Evolutionary conservation across 2,329 filamentous ascomycete genomes (phyloP).

Genomic region (Sodiomyces alkalinus): DNA sequence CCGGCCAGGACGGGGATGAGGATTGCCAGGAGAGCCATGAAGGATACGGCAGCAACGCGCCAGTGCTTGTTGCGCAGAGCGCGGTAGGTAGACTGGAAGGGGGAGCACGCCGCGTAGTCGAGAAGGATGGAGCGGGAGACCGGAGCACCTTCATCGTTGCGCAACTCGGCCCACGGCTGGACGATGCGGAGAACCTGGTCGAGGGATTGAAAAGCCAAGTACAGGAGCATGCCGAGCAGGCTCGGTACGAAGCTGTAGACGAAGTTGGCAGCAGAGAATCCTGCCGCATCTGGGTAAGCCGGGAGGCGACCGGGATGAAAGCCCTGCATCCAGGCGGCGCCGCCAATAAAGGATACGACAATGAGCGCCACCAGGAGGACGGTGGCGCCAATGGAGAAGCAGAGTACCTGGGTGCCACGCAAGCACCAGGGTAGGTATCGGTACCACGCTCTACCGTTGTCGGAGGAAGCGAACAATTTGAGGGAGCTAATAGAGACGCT

Average conservation of each 20-base stretch:
- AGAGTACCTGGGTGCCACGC: constrained; percentile 46
- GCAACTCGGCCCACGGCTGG: constrained; percentile 53
- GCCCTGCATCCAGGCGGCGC: constrained; percentile 48
- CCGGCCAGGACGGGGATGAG: constrained; percentile 53
- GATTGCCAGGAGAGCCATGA: constrained; percentile 42
- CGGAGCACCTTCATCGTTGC: constrained; percentile 37
- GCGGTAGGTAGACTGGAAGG: constrained; percentile 41
- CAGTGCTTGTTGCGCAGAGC: constrained; percentile 48
- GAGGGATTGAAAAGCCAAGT: constrained; percentile 50
- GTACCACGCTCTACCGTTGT: constrained; percentile 31
- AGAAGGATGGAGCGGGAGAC: constrained; percentile 51
- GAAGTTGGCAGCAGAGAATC: constrained; percentile 80
- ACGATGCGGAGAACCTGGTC: constrained; percentile 52
- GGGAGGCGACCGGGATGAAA: constrained; percentile 57
- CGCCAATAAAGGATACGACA: constrained; percentile 62
- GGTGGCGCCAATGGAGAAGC: constrained; percentile 45
- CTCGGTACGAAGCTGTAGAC: constrained; percentile 66
- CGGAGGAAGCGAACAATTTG: constrained; percentile 25
- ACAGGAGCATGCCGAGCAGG: constrained; percentile 49
- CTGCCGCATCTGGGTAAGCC: constrained; percentile 35
- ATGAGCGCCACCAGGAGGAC: constrained; percentile 56
- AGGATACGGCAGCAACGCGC: constrained; percentile 45
- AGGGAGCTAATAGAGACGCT: constrained; percentile 9
- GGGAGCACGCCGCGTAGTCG: constrained; percentile 54
- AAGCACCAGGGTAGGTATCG: constrained; percentile 69